Evolutionary conservation across 2,329 filamentous ascomycete genomes (phyloP).

Genomic region (Ustulina deusta): DNA sequence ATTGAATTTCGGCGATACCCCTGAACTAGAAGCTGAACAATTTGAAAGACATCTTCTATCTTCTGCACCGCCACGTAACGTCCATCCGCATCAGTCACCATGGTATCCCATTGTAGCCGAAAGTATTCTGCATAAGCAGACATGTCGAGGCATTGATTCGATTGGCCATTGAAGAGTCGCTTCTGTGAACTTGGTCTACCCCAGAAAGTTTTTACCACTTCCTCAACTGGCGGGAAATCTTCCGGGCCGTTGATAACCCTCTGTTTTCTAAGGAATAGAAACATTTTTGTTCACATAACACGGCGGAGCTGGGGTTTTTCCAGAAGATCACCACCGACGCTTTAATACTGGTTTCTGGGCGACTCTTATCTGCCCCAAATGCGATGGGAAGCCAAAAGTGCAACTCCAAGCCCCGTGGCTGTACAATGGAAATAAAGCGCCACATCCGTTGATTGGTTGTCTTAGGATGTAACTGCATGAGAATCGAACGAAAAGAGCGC

Average conservation of each 20-base stretch:
- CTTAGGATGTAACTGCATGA: not conserved
- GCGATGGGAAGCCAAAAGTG: not conserved
- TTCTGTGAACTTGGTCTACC: not conserved
- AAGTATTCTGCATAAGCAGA: constrained; percentile 30
- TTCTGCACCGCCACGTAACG: constrained; percentile 11
- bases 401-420: constrained; percentile 18
- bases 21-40: constrained; percentile 10
- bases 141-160: constrained; percentile 15
- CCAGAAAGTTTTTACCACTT: constrained; percentile 17
- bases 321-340: not conserved
- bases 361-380: no score
- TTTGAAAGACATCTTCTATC: constrained; percentile 23
- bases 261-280: not conserved
- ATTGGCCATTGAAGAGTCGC: constrained; percentile 25
- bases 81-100: constrained; percentile 24
- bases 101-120: constrained; percentile 26
- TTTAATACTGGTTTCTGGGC: not conserved
- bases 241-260: not conserved
- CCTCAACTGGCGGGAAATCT: constrained; percentile 11
- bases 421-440: constrained; percentile 3
- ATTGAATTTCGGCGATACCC: constrained; percentile 16
- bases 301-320: not conserved
- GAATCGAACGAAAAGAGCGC: not conserved
- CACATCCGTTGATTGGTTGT: not conserved
- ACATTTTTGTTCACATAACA: not conserved